Base-by-base conservation (phyloP, 2,329 filamentous ascomycete genomes). In the Penicillium janthinellum region DNA sequence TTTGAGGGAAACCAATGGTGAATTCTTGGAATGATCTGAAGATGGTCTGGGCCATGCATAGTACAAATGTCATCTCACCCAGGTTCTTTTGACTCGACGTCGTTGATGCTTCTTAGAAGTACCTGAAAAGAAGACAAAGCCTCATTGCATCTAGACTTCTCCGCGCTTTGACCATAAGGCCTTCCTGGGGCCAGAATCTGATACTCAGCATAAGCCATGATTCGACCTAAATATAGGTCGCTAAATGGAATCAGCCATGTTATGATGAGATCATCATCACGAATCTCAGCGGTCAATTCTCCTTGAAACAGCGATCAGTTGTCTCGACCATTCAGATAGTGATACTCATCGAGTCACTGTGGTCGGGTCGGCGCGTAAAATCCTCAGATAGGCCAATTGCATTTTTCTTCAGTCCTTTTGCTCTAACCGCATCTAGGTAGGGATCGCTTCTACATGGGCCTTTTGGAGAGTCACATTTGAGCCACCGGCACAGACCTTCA, bases 1-100 rank as follows among this genome's bases (percentile, higher is more conserved):
- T 1, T 22, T 75, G 31, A 69, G 70, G 59, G 73, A 75, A 56
- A 70, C 68, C 1, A 60, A 62, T 1, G 73, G 73, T 0, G 68
- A 72, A 5, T 76, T 75, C 53, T 57, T 75, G 42, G 25, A 56
- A 14, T 60, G 28, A 54, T 45, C 15, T 14, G 31, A 11, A 28
- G 20, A 35, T 12, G 31, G 31, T 28, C 28, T 5, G n/a, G 28
- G 47, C 6, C n/a, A 49, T 49, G 25, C 28, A 49, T 49, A 35
- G 31, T 31, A 35, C 47, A 34, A 7, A 49, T 17, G 25, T 31
- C 8, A 31, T 31, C 7, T 1, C 31, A 10, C 31, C 31, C 31
- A 31, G 31, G 31, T 45, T 14, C 17, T 11, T 34, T 8, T 15
- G 34, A 35, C 34, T n/a, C 34, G 47, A 49, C n/a, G 15, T 17